Percentiles rank a stretch among this genome's conserved stretches.
These are phyloP conservation scores for Darksidea phi DNA, from an alignment of 495 filamentous ascomycete species.

Conservation along the genomic window DNA sequence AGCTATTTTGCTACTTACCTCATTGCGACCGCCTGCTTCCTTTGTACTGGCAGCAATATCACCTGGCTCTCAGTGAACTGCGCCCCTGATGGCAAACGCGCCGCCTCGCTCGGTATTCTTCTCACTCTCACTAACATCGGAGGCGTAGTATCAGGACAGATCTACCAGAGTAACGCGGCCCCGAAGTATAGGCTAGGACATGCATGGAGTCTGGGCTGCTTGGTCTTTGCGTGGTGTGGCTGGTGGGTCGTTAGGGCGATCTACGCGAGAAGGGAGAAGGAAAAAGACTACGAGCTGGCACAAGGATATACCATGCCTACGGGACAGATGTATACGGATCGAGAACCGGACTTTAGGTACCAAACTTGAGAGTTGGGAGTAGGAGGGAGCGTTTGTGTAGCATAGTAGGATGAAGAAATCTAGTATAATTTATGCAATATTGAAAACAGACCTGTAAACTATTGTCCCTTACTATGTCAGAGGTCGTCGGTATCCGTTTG, in stretches of 20 bases:
- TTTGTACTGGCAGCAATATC: constrained; percentile 36
- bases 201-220: constrained; percentile 32
- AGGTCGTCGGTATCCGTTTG: too few relatives aligned
- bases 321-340: constrained; percentile 33
- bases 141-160: constrained; percentile 37
- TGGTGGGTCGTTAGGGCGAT: constrained; percentile 32
- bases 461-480: too few relatives aligned
- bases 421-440: too few relatives aligned
- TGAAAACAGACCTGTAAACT: too few relatives aligned
- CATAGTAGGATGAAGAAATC: too few relatives aligned
- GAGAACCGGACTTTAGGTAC: constrained; percentile 34
- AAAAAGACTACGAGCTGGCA: constrained; percentile 26
- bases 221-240: constrained; percentile 34
- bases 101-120: constrained; percentile 46
- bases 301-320: constrained; percentile 15
- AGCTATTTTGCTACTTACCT: constrained; percentile 38
- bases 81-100: constrained; percentile 49
- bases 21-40: constrained; percentile 35
- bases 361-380: constrained; percentile 19
- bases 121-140: constrained; percentile 46
- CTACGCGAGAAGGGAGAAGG: constrained; percentile 26
- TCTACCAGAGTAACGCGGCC: constrained; percentile 30
- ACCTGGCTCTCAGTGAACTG: constrained; percentile 33
- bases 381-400: too few relatives aligned
- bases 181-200: constrained; percentile 32